Evolutionary conservation across 352 stramenopile species (phyloP), one percentile per base, ranked within the genome.

Genomic region (Phytophthora foliorum): DNA sequence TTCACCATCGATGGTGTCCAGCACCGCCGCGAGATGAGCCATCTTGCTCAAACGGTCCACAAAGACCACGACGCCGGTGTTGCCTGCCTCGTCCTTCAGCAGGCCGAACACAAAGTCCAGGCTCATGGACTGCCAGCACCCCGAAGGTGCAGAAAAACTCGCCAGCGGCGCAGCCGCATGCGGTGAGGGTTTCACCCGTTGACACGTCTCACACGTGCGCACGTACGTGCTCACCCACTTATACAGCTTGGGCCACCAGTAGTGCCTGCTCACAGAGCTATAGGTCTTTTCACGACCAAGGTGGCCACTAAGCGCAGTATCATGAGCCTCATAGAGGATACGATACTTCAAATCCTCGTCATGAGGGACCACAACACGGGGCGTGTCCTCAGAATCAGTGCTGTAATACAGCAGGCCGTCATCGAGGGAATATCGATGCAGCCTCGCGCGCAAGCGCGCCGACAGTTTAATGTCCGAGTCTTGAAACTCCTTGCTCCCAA

Each of bases 261-360:
- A n/a, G n/a, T n/a, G 69, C 1, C 1, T 1, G 27, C 21, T 51
- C 0, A 70, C 32, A 3, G 62, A 38, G n/a, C 9, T 22, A 11
- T 69, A 67, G n/a, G 45, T 74, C 48, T 69, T 74, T 25, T 78
- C 70, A 7, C 46, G 61, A 53, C 64, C 29, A 55, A 41, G 7
- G n/a, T n/a, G n/a, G n/a, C n/a, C n/a, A n/a, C n/a, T n/a, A n/a
- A n/a, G n/a, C n/a, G n/a, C n/a, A n/a, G n/a, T n/a, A n/a, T n/a
- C n/a, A n/a, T n/a, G n/a, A n/a, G n/a, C n/a, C n/a, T n/a, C n/a
- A n/a, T n/a, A n/a, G n/a, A n/a, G n/a, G n/a, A n/a, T n/a, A n/a
- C n/a, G n/a, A n/a, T n/a, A n/a, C n/a, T n/a, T n/a, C n/a, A n/a
- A n/a, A n/a, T n/a, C n/a, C n/a, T n/a, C n/a, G n/a, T n/a, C n/a